Evolutionary conservation across 306 rosid species (phyloP).

Genomic region (Ziziphus jujuba): DNA sequence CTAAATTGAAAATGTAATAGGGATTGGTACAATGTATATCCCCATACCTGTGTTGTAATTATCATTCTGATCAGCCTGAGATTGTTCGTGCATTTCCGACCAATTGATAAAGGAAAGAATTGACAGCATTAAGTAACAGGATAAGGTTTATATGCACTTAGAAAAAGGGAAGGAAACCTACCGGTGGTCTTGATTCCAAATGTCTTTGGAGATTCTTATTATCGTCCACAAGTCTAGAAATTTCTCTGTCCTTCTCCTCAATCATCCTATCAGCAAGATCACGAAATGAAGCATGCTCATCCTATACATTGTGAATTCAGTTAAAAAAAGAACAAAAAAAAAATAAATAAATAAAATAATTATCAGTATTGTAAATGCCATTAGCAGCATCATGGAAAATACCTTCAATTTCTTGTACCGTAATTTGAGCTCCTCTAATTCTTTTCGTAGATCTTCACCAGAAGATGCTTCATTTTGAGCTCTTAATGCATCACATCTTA

Average conservation of each 20-base stretch:
- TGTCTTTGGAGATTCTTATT: constrained; percentile 73
- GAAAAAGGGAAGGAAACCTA: constrained; percentile 34
- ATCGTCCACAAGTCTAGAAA: constrained; percentile 77
- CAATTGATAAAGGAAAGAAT: constrained; percentile 14
- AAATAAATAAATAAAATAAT: too few species aligned
- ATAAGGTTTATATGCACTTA: neutral
- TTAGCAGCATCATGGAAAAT: constrained; percentile 20
- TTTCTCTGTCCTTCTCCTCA: constrained; percentile 86
- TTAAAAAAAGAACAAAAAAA: constrained; percentile 28
- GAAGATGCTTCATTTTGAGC: constrained; percentile 74
- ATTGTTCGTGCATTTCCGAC: constrained; percentile 30
- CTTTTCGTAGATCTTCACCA: constrained; percentile 63
- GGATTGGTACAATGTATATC: neutral
- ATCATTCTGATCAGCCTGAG: constrained; percentile 59
- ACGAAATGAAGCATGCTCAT: constrained; percentile 82
- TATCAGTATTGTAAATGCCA: constrained; percentile 7
- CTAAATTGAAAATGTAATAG: constrained; percentile 5
- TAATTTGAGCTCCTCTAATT: constrained; percentile 76
- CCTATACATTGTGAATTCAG: constrained; percentile 48
- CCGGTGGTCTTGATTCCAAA: constrained; percentile 67
- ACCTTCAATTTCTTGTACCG: constrained; percentile 78
- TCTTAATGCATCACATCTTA: constrained; percentile 76
- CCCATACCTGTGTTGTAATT: constrained; percentile 61
- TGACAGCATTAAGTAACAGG: constrained; percentile 20
- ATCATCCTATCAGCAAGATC: constrained; percentile 93